phyloP scores from a whole-genome alignment of 2,329 filamentous ascomycete genomes.

The Lasiodiplodia sp. region DNA sequence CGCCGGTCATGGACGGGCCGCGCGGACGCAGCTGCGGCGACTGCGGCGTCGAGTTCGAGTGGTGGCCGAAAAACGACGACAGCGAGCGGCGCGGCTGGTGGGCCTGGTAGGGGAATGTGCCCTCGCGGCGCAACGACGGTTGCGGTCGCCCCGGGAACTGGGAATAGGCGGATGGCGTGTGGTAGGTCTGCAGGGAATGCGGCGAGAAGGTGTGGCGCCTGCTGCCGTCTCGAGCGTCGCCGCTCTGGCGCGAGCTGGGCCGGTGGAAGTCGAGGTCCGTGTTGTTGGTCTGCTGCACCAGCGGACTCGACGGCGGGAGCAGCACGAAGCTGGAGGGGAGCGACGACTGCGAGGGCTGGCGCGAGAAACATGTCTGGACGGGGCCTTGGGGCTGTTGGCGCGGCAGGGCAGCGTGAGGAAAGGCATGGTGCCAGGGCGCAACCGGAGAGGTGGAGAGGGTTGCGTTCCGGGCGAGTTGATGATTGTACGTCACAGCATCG shows the following conservation, averaged over 20 bases:
- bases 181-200: constrained; percentile 60
- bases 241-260: constrained; percentile 46
- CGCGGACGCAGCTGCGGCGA: constrained; percentile 59
- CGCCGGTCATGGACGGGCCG: constrained; percentile 72
- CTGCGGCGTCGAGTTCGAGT: constrained; percentile 51
- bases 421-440: constrained; percentile 63
- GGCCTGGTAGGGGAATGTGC: constrained; percentile 72
- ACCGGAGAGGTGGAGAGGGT: constrained; percentile 60
- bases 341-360: constrained; percentile 68
- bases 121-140: constrained; percentile 64
- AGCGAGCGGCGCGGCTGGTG: constrained; percentile 81
- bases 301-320: constrained; percentile 87
- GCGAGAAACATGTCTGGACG: constrained; percentile 39
- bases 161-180: constrained; percentile 45
- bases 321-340: constrained; percentile 79
- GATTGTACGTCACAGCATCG: constrained; percentile 36
- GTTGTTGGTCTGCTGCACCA: constrained; percentile 88
- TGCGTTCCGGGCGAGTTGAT: constrained; percentile 29
- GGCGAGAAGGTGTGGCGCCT: constrained; percentile 78
- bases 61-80: constrained; percentile 60
- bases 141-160: constrained; percentile 33
- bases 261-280: constrained; percentile 72
- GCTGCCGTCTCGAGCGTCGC: constrained; percentile 51
- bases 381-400: constrained; percentile 40
- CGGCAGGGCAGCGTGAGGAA: constrained; percentile 48